Conservation (phyloP, 116 monocot species). For the Iris pallida region DNA sequence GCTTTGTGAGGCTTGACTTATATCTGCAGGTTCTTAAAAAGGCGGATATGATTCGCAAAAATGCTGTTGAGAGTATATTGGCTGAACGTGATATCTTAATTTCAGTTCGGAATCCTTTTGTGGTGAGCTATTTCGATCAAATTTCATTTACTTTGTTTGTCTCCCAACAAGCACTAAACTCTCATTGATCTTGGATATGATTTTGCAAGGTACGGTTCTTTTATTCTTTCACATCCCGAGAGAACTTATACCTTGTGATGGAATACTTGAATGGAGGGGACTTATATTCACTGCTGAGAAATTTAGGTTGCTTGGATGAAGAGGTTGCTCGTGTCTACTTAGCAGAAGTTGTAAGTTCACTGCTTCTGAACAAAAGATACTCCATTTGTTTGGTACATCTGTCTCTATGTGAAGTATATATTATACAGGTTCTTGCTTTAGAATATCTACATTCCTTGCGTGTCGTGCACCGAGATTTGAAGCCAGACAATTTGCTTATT, state of each 20-base stretch:
- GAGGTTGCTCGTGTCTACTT: conserved; percentile 83
- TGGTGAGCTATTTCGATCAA: conserved; percentile 43
- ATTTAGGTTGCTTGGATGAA: conserved; percentile 87
- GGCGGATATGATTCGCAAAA: conserved; percentile 99
- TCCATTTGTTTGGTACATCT: neutral
- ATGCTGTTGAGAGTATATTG: conserved; percentile 99
- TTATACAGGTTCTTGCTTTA: conserved; percentile 85
- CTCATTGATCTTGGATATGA: conserved; percentile 5
- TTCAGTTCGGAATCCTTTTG: conserved; percentile 96
- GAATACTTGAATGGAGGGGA: conserved; percentile 95
- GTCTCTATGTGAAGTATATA: conserved; percentile 2
- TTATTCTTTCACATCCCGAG: conserved; percentile 87
- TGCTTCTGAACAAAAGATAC: neutral
- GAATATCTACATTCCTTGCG: conserved; percentile 93
- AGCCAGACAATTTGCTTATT: conserved; percentile 95
- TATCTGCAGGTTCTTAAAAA: conserved; percentile 85
- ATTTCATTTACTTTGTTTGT: neutral
- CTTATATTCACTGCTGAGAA: conserved; percentile 83
- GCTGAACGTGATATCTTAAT: conserved; percentile 98
- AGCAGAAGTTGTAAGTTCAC: conserved; percentile 92
- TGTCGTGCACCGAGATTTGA: conserved; percentile 96
- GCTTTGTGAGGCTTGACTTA: neutral
- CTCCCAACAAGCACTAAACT: neutral
- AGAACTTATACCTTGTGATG: conserved; percentile 95
- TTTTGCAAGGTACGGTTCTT: conserved; percentile 75